phyloP scores from a whole-genome alignment of 1,284 basidiomycete genomes.

The Fomitopsis betulina region DNA sequence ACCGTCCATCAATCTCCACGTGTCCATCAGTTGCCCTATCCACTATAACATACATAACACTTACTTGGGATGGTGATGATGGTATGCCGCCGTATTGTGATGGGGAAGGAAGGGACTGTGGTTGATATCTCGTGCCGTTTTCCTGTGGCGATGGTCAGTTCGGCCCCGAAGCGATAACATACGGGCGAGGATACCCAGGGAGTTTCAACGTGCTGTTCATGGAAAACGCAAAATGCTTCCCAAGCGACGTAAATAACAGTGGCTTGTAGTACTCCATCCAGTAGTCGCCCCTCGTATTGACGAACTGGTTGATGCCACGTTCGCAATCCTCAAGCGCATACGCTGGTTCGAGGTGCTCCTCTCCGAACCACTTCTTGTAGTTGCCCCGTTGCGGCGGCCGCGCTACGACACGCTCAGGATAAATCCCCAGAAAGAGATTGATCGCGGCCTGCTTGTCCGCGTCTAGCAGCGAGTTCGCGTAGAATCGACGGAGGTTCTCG shows the following conservation, averaged over 20 bases:
- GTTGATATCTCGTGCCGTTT: conserved; percentile 60
- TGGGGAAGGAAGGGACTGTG: conserved; percentile 71
- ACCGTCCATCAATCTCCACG: conserved; percentile 61
- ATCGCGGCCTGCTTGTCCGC: conserved; percentile 98
- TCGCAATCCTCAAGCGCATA: conserved; percentile 57
- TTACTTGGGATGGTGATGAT: conserved; percentile 38
- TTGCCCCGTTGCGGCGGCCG: conserved; percentile 49
- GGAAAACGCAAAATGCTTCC: conserved; percentile 81
- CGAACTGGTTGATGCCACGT: conserved; percentile 51
- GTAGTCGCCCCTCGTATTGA: conserved; percentile 62
- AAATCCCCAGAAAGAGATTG: conserved; percentile 92
- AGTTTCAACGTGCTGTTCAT: conserved; percentile 85
- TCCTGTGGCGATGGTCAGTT: conserved; percentile 36
- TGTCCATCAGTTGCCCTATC: neutral
- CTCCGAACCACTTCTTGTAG: conserved; percentile 83
- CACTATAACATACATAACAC: neutral
- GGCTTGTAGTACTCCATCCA: conserved; percentile 94
- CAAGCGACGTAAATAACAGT: conserved; percentile 73
- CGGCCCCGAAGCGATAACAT: neutral
- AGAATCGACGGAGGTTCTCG: conserved; percentile 94
- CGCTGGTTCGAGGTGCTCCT: conserved; percentile 61
- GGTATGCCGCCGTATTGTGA: conserved; percentile 31
- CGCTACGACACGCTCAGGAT: conserved; percentile 46
- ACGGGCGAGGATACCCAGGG: conserved; percentile 52
- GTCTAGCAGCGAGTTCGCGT: conserved; percentile 93